Conservation (phyloP, 441 rosid species). For the Lepidium campestre region DNA sequence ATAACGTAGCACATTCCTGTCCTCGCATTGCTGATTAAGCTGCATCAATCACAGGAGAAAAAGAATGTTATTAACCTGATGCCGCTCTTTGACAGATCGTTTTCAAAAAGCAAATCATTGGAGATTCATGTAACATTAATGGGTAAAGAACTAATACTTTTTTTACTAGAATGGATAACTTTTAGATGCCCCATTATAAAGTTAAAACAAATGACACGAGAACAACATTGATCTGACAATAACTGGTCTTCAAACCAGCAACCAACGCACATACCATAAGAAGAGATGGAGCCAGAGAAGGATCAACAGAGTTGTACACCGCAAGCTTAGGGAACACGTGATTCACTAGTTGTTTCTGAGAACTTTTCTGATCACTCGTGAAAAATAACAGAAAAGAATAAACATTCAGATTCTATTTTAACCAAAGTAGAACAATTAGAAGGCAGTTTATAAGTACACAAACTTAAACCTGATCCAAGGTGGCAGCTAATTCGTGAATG, state of each 20-base stretch:
- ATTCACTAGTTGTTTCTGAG: slow-evolving; percentile 86
- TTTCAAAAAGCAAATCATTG: not conserved
- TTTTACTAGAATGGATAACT: not conserved
- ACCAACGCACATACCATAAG: slow-evolving; percentile 67
- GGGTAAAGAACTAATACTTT: not conserved
- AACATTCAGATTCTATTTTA: not conserved
- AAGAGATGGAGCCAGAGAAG: slow-evolving; percentile 99
- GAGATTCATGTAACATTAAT: not conserved
- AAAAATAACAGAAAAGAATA: not conserved
- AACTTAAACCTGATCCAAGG: slow-evolving; percentile 79
- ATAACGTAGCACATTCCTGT: slow-evolving; percentile 86
- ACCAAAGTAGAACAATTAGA: not conserved
- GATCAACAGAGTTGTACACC: slow-evolving; percentile 98
- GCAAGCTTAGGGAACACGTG: slow-evolving; percentile 98
- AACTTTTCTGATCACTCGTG: slow-evolving; percentile 63
- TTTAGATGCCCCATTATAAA: not conserved
- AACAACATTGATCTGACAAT: not conserved
- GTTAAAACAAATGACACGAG: not conserved
- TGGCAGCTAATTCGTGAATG: slow-evolving; percentile 92
- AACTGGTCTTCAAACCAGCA: not conserved
- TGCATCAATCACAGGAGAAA: slow-evolving; percentile 34
- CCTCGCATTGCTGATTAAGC: slow-evolving; percentile 98
- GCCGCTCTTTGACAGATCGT: slow-evolving; percentile 8
- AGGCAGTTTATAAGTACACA: slow-evolving; percentile 5
- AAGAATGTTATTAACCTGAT: not conserved